Evolutionary conservation across 2,329 filamentous ascomycete species (phyloP).

Genomic region (Penicillium sp.): DNA sequence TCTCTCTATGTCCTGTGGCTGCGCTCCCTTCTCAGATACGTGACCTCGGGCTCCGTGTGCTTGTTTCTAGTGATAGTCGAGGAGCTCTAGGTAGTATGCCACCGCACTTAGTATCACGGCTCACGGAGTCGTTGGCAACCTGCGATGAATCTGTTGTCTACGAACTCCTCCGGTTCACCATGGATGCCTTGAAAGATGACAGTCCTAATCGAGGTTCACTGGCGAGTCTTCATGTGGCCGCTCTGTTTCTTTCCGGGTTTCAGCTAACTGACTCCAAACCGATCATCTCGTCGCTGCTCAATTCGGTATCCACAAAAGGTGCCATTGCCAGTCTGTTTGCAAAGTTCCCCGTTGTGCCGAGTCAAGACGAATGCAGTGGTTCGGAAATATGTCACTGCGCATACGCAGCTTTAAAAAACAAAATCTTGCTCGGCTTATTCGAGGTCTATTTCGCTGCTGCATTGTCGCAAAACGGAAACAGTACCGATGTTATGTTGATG

Average conservation of each 20-base stretch:
- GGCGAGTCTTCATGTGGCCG: slow-evolving; percentile 22
- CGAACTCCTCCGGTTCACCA: slow-evolving; percentile 23
- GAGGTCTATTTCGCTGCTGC: slow-evolving; percentile 24
- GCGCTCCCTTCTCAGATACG: slow-evolving; percentile 29
- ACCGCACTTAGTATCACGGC: slow-evolving; percentile 19
- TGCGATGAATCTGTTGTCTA: slow-evolving; percentile 23
- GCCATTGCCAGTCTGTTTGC: slow-evolving; percentile 17
- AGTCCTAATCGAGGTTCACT: slow-evolving; percentile 6
- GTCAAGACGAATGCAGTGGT: slow-evolving; percentile 19
- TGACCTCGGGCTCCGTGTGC: slow-evolving; percentile 21
- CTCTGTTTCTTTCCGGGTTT: slow-evolving; percentile 25
- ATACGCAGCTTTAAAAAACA: slow-evolving; percentile 21
- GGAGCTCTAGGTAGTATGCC: slow-evolving; percentile 24
- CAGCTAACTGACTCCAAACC: slow-evolving; percentile 12
- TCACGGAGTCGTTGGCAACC: slow-evolving; percentile 36
- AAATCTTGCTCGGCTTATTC: slow-evolving; percentile 26
- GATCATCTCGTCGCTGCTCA: slow-evolving; percentile 9
- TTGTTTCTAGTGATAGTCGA: slow-evolving; percentile 27
- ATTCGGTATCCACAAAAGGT: slow-evolving; percentile 14
- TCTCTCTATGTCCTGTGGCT: slow-evolving; percentile 25
- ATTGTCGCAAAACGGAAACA: slow-evolving; percentile 8
- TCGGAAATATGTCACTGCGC: slow-evolving; percentile 20
- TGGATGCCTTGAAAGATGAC: slow-evolving; percentile 21
- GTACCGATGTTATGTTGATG: slow-evolving; percentile 14
- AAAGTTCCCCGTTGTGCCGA: slow-evolving; percentile 21